Evolutionary conservation across 495 filamentous ascomycete species (phyloP).

Genomic region (Pyrenula aspistea): DNA sequence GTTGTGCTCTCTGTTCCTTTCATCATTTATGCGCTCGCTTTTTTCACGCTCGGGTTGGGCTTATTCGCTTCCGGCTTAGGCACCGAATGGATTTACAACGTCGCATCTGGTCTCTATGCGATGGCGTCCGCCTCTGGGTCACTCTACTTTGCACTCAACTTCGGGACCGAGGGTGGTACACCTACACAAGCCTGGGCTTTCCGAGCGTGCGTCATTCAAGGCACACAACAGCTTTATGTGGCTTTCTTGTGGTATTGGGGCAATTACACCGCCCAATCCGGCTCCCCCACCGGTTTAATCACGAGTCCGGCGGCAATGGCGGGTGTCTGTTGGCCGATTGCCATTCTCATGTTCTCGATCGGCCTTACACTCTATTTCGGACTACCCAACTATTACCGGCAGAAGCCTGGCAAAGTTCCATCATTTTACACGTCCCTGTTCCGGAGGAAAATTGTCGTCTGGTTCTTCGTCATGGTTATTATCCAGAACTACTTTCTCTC

Average conservation of each 20-base stretch:
- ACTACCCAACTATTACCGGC: conserved; percentile 45
- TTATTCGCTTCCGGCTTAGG: conserved; percentile 22
- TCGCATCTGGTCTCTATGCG: conserved; percentile 42
- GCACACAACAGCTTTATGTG: conserved; percentile 52
- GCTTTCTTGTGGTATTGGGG: conserved; percentile 60
- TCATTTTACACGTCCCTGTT: conserved; percentile 42
- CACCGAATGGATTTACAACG: conserved; percentile 32
- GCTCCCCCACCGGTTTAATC: conserved; percentile 14
- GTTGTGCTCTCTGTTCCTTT: conserved; percentile 40
- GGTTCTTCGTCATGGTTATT: conserved; percentile 37
- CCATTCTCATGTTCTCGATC: conserved; percentile 37
- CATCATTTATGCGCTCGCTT: conserved; percentile 42
- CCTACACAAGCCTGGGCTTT: conserved; percentile 53
- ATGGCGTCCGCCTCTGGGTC: conserved; percentile 39
- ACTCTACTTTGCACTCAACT: conserved; percentile 47
- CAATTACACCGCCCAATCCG: conserved; percentile 15
- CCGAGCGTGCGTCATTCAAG: conserved; percentile 51
- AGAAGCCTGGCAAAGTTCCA: conserved; percentile 18
- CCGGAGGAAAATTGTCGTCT: conserved; percentile 45
- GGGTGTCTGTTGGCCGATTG: conserved; percentile 35
- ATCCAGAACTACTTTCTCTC: conserved; percentile 49
- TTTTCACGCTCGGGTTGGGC: conserved; percentile 43
- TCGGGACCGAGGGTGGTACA: conserved; percentile 44
- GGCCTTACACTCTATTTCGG: conserved; percentile 35
- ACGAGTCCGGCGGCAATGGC: conserved; percentile 19